Conservation (phyloP, 345 rosid species). For the Eucalyptus cloeziana region DNA sequence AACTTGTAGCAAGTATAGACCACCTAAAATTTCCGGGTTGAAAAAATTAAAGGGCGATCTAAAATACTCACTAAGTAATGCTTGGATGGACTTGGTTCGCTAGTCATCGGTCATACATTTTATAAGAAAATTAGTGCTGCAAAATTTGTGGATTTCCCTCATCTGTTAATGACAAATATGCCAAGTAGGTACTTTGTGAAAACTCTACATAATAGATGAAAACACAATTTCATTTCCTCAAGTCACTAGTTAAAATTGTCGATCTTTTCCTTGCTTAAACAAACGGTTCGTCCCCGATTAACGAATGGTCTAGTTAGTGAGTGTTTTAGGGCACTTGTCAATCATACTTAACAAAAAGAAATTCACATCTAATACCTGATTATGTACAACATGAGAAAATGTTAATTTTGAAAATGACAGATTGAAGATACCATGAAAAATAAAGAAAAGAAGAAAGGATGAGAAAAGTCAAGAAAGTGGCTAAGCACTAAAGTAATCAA, state of each 20-base stretch:
- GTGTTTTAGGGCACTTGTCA: not conserved
- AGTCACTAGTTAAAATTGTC: not conserved
- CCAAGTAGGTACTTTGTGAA: not conserved
- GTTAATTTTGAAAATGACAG: not conserved
- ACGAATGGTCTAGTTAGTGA: not conserved
- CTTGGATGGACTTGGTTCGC: not conserved
- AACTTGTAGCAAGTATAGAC: not conserved
- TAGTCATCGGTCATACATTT: not conserved
- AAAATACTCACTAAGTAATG: too few relatives aligned
- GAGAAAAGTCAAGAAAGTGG: not conserved
- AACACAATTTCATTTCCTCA: not conserved
- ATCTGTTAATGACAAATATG: not conserved
- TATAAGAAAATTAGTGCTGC: too few relatives aligned
- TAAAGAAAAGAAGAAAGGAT: not conserved
- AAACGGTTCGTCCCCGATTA: not conserved
- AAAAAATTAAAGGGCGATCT: too few relatives aligned
- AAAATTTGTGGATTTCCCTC: not conserved
- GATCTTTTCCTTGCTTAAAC: not conserved
- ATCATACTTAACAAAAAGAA: not conserved
- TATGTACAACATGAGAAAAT: too few relatives aligned
- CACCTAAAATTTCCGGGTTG: not conserved
- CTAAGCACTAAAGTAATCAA: not conserved
- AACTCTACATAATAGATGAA: not conserved
- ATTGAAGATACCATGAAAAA: not conserved
- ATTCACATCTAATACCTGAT: not conserved